Evolutionary conservation across 805 yeast genomes (phyloP).

Genomic region (Candida maltosa): DNA sequence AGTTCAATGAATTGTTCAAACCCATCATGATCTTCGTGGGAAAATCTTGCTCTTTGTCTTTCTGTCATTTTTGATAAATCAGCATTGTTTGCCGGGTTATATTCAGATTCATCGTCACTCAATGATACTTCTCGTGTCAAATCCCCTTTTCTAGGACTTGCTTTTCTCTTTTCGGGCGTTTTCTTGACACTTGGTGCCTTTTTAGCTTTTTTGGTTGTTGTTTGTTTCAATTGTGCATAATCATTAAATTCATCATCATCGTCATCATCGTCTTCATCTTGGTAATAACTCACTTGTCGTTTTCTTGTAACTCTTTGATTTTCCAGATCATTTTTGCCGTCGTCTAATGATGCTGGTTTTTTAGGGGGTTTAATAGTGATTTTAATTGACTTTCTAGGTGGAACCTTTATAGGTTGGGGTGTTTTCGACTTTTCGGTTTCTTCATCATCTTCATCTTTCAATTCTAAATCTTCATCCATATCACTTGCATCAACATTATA

Average conservation of each 20-base stretch:
- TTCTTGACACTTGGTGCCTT: constrained; percentile 3
- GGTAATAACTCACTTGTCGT: constrained; percentile 36
- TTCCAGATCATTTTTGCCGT: no score
- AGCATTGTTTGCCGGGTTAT: constrained; percentile 36
- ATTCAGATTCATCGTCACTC: constrained; percentile 43
- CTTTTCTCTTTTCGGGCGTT: constrained; percentile 11
- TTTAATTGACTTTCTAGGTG: constrained; percentile 4
- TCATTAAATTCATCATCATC: constrained; percentile 12
- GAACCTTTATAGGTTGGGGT: no score
- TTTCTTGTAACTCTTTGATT: constrained; percentile 27
- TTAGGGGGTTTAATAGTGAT: constrained; percentile 10
- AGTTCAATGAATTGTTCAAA: constrained; percentile 24
- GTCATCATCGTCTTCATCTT: constrained; percentile 18
- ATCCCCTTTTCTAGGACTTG: constrained; percentile 29
- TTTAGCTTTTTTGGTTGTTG: background rate
- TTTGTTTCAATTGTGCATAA: constrained; percentile 4
- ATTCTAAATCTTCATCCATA: constrained; percentile 34
- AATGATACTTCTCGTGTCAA: constrained; percentile 32
- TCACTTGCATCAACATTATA: constrained; percentile 33
- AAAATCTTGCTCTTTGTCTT: constrained; percentile 47
- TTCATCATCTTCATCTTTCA: constrained; percentile 24
- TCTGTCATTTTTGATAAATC: constrained; percentile 53
- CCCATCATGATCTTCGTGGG: constrained; percentile 14
- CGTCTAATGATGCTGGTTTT: constrained; percentile 3
- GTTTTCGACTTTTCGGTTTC: constrained; percentile 12